These are phyloP conservation scores for Arabidopsis suecica DNA, from an alignment of 345 rosid species.

Conservation along the genomic window DNA sequence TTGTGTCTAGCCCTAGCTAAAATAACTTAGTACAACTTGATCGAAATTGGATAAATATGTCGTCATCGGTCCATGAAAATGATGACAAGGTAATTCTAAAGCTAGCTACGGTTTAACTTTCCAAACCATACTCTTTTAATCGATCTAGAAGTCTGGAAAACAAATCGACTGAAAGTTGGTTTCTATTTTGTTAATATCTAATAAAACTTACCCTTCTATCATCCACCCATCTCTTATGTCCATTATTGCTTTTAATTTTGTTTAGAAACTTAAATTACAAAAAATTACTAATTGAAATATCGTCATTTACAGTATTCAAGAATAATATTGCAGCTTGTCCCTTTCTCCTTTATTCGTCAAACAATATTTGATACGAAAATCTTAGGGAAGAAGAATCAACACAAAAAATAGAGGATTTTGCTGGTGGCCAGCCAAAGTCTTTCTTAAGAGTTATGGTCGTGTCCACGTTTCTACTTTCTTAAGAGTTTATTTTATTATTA, in stretches of 20 bases:
- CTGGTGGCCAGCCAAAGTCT: conserved; percentile 29
- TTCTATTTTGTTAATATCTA: background rate
- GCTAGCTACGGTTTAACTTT: too few relatives aligned
- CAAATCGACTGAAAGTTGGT: background rate
- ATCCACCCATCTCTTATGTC: too few relatives aligned
- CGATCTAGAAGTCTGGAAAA: background rate
- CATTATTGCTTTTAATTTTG: too few relatives aligned
- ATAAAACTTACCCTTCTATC: background rate
- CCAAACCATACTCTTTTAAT: too few relatives aligned
- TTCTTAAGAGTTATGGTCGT: conserved; percentile 17
- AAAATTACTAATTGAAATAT: background rate
- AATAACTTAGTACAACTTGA: too few relatives aligned
- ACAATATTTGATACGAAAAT: background rate
- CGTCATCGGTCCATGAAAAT: too few relatives aligned
- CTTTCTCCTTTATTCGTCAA: background rate
- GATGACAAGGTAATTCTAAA: too few relatives aligned
- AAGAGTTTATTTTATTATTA: background rate
- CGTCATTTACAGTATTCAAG: background rate
- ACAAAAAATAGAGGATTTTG: background rate
- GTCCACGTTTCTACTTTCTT: conserved; percentile 31
- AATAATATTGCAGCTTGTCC: background rate
- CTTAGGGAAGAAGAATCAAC: conserved; percentile 17
- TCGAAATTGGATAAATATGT: too few relatives aligned
- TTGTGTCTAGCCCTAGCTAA: too few relatives aligned
- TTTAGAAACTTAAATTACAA: too few relatives aligned